Percentiles rank a stretch among this genome's conserved stretches.
These are phyloP conservation scores for Kodamaea arcana DNA, from an alignment of 1,139 yeast genomes.

Conservation along the genomic window DNA sequence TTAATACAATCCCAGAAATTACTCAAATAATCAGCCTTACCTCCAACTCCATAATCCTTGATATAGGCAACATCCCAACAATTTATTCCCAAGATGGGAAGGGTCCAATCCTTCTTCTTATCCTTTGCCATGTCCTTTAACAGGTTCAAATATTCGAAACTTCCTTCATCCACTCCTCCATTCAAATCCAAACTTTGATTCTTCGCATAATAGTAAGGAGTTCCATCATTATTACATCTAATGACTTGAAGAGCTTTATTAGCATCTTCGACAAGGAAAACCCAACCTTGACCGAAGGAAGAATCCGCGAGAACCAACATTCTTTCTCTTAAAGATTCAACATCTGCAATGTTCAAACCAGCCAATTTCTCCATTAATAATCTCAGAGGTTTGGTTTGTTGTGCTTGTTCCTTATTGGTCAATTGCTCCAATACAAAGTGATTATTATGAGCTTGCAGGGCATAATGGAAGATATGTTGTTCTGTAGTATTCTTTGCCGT, in stretches of 20 bases:
- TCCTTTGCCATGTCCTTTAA: constrained; percentile 42
- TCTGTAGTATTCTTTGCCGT: constrained; percentile 68
- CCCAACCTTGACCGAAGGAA: constrained; percentile 77
- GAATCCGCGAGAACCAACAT: constrained; percentile 55
- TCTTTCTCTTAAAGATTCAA: constrained; percentile 53
- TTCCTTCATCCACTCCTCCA: constrained; percentile 57
- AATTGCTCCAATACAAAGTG: constrained; percentile 82
- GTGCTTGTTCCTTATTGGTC: constrained; percentile 27
- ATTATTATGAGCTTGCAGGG: constrained; percentile 90
- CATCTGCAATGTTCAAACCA: constrained; percentile 32
- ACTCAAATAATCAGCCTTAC: constrained; percentile 68
- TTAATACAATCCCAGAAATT: constrained; percentile 76
- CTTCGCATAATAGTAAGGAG: constrained; percentile 80
- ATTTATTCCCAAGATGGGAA: constrained; percentile 77
- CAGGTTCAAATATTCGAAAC: constrained; percentile 44
- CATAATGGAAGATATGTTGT: constrained; percentile 75
- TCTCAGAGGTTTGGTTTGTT: constrained; percentile 45
- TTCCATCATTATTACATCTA: constrained; percentile 78
- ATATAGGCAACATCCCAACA: constrained; percentile 88
- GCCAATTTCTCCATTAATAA: constrained; percentile 41
- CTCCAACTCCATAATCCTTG: constrained; percentile 77
- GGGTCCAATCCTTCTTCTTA: constrained; percentile 58
- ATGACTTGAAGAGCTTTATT: constrained; percentile 63
- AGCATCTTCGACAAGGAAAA: constrained; percentile 73
- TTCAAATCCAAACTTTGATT: constrained; percentile 75